These are phyloP conservation scores for Starmerella vitae DNA, from an alignment of 805 yeast genomes.

Conservation along the genomic window DNA sequence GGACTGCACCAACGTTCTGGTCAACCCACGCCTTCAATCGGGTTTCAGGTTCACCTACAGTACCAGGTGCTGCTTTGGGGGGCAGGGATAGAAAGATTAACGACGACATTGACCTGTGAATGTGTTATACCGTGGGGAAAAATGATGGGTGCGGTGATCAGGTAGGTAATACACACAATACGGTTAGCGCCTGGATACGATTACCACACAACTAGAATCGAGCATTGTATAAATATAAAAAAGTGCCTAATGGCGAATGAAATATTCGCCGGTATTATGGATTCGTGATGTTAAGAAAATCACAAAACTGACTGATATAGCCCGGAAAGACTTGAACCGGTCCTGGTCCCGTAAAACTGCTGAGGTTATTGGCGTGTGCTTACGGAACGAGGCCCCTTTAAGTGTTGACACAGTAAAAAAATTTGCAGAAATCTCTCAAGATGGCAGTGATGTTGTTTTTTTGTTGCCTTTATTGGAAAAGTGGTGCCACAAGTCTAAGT, in stretches of 20 bases:
- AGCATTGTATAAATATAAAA: too few species aligned
- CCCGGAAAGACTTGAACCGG: neutral
- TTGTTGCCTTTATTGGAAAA: conserved; percentile 8
- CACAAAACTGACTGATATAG: neutral
- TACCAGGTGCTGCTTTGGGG: conserved; percentile 29
- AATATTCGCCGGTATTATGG: neutral
- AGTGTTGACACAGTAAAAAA: conserved; percentile 1
- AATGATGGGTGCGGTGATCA: too few species aligned
- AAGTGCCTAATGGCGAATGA: neutral
- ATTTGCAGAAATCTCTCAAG: conserved; percentile 8
- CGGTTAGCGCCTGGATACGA: neutral
- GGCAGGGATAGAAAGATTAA: conserved; percentile 41
- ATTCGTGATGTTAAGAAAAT: neutral
- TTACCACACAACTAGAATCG: too few species aligned
- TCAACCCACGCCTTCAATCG: conserved; percentile 27
- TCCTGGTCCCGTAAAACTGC: conserved; percentile 10
- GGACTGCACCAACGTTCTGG: conserved; percentile 27
- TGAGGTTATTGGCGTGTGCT: conserved; percentile 2
- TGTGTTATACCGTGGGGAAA: too few species aligned
- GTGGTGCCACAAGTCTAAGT: conserved; percentile 1
- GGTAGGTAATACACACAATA: too few species aligned
- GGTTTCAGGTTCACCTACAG: conserved; percentile 29
- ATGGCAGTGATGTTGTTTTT: conserved; percentile 1
- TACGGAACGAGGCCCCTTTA: conserved; percentile 7
- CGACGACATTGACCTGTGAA: conserved; percentile 19